Conservation (phyloP, 2,329 filamentous ascomycete species). For the Sclerotiophoma versabilis region DNA sequence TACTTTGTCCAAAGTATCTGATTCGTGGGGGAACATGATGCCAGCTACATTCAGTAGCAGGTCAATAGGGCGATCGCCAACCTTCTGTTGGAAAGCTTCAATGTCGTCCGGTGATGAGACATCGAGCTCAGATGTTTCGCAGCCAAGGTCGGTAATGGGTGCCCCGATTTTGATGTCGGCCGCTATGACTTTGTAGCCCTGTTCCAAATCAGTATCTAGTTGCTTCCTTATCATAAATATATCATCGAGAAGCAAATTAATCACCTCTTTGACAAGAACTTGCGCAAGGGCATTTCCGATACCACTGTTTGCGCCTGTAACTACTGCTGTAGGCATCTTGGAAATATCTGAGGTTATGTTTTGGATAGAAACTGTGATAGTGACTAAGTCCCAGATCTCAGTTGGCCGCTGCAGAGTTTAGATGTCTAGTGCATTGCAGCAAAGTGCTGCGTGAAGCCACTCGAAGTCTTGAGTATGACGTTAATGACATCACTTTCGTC, state of each 20-base stretch:
- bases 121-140: conserved; percentile 44
- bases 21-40: conserved; percentile 40
- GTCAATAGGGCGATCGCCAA: conserved; percentile 44
- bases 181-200: conserved; percentile 46
- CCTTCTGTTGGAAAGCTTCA: conserved; percentile 38
- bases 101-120: conserved; percentile 47
- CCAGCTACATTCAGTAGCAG: conserved; percentile 51
- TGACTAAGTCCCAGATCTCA: too few species aligned
- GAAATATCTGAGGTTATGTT: background rate
- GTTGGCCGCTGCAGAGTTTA: background rate
- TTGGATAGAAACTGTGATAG: too few species aligned
- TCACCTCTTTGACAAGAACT: conserved; percentile 38
- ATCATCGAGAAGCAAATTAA: background rate
- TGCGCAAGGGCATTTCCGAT: conserved; percentile 50
- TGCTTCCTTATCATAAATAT: background rate
- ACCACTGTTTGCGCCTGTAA: conserved; percentile 53
- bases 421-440: background rate
- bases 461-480: background rate
- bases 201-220: background rate
- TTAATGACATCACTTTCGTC: conserved; percentile 4
- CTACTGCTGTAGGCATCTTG: conserved; percentile 43
- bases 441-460: background rate
- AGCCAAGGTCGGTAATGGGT: conserved; percentile 41
- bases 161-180: conserved; percentile 39
- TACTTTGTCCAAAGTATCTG: conserved; percentile 47